These are phyloP conservation scores for Candida glucosophila DNA, from an alignment of 1,139 yeast genomes.

Conservation along the genomic window DNA sequence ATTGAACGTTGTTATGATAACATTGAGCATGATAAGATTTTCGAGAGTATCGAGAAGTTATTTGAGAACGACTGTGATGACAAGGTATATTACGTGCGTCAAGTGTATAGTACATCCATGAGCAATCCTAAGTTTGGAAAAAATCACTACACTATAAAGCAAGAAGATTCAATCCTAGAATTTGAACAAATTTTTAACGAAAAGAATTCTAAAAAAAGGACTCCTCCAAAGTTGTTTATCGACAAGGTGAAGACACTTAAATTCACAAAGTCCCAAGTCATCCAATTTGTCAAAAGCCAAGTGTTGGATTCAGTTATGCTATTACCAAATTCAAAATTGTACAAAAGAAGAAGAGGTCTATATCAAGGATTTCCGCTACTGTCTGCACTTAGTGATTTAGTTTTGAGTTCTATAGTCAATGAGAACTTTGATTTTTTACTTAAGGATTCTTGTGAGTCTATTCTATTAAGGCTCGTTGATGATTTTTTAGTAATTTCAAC, in stretches of 20 bases:
- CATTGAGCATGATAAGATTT: slow-evolving; percentile 45
- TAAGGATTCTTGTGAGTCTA: slow-evolving; percentile 15
- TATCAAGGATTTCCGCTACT: slow-evolving; percentile 87
- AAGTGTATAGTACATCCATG: slow-evolving; percentile 7
- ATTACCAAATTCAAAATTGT: slow-evolving; percentile 4
- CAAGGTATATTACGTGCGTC: slow-evolving; percentile 17
- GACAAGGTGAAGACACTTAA: slow-evolving; percentile 22
- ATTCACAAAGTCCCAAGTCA: slow-evolving; percentile 15
- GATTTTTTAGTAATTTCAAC: slow-evolving; percentile 71
- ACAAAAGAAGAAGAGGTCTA: slow-evolving; percentile 53
- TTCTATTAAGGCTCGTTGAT: slow-evolving; percentile 67
- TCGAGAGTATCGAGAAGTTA: slow-evolving; percentile 18
- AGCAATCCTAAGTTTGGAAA: slow-evolving; percentile 5
- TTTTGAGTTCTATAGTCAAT: slow-evolving; percentile 58
- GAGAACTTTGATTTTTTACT: slow-evolving; percentile 18
- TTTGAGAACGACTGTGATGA: slow-evolving; percentile 14
- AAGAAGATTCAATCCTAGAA: slow-evolving; percentile 8
- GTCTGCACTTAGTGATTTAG: slow-evolving; percentile 64
- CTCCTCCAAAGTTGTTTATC: slow-evolving; percentile 5
- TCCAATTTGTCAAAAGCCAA: slow-evolving; percentile 16
- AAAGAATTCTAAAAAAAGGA: background rate
- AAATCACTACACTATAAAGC: slow-evolving; percentile 7
- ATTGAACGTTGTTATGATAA: slow-evolving; percentile 74
- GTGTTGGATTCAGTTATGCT: slow-evolving; percentile 15
- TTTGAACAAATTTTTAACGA: slow-evolving; percentile 6